Evolutionary conservation across 768 basidiomycete species (phyloP), one percentile per base, ranked within the genome.

Genomic region (Amanita pallidorosea): DNA sequence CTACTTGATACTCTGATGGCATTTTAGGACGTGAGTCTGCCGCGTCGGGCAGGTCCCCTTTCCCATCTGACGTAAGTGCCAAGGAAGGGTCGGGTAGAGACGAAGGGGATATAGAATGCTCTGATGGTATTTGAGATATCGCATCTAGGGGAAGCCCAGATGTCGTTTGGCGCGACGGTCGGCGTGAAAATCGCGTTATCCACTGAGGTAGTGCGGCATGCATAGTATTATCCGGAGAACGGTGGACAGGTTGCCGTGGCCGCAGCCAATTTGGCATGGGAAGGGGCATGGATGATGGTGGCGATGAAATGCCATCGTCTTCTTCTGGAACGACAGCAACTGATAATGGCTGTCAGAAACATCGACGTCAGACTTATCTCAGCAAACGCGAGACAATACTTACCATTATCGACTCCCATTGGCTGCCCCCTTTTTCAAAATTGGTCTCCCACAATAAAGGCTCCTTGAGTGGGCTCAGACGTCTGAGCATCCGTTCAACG

Each of bases 1-100:
- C 68, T 17, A 78, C 60, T 44, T 73, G 66, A 7, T 17, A 34
- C 11, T 47, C 45, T 36, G 45, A 8, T 18, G 29, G 35, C 17
- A 22, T 47, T 33, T 6, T 35, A 11, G 31, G 45, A 27, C 5
- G 11, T 6, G 18, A 18, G 31, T 18, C 9, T 22, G n/a, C 17
- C 50, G 47, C 6, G 20, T 37, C 27, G 18, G 40, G 42, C 7
- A 34, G 34, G 3, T 18, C 31, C 6, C 13, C 13, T 29, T 25
- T 47, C 34, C 22, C 46, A n/a, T 40, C 40, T 11, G 29, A 20
- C 41, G 22, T 34, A 15, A 22, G 13, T 33, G 18, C n/a, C 17
- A 20, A 9, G 12, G 20, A 33, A 11, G 25, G 13, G 5, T 48
- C 4, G 17, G n/a, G 18, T 48, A 13, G 9, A 36, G 22, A 12